Conservation (phyloP, 805 yeast species). For the Candida orba region DNA sequence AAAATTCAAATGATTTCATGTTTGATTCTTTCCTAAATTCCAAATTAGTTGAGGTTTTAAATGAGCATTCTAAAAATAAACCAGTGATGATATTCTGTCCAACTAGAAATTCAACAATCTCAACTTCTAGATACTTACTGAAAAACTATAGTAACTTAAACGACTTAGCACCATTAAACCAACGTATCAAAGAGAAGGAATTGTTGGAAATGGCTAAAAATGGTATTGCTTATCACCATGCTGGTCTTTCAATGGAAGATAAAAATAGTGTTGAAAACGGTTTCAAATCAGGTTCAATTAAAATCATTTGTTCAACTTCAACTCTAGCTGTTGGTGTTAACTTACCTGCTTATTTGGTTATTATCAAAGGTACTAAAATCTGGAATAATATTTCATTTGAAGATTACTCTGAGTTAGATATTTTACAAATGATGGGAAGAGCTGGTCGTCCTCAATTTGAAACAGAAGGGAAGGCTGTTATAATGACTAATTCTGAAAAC, state of each 20-base stretch:
- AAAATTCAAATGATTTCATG: conserved; percentile 38
- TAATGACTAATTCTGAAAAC: conserved; percentile 35
- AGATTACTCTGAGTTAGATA: conserved; percentile 49
- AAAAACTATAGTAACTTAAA: conserved; percentile 10
- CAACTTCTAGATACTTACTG: conserved; percentile 37
- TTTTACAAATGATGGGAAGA: conserved; percentile 58
- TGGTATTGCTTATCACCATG: conserved; percentile 53
- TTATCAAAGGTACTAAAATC: conserved; percentile 56
- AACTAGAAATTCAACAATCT: conserved; percentile 40
- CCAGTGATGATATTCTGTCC: conserved; percentile 48
- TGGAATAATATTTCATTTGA: conserved; percentile 43
- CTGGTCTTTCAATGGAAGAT: conserved; percentile 45
- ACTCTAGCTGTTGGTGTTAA: conserved; percentile 58
- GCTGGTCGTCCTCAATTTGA: conserved; percentile 60
- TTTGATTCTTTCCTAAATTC: conserved; percentile 38
- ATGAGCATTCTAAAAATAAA: conserved; percentile 30
- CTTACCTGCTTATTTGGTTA: conserved; percentile 52
- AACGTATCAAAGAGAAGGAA: conserved; percentile 22
- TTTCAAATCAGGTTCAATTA: conserved; percentile 36
- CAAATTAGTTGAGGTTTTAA: conserved; percentile 34
- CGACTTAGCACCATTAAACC: background rate
- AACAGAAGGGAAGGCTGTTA: conserved; percentile 38
- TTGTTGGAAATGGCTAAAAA: conserved; percentile 16
- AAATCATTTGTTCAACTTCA: conserved; percentile 48
- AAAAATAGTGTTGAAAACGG: conserved; percentile 37